Conservation (phyloP, 176 grass and related monocot species). For the Pharus latifolius region DNA sequence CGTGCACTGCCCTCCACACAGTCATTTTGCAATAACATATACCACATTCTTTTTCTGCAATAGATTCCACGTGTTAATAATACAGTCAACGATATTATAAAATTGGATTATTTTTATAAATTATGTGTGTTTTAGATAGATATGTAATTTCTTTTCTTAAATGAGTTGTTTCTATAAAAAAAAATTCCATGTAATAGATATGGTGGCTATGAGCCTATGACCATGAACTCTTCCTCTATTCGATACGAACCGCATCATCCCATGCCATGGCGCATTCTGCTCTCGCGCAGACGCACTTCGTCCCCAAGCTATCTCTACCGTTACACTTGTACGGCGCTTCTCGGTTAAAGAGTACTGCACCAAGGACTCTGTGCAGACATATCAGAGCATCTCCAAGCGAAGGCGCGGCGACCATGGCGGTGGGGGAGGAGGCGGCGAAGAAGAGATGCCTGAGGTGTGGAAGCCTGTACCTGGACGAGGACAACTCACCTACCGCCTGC, state of each 20-base stretch:
- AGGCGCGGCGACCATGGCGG: neutral
- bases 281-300: neutral
- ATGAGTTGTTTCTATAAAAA: too few species aligned
- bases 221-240: too few species aligned
- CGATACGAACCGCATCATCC: neutral
- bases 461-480: conserved; percentile 35
- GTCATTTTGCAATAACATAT: too few species aligned
- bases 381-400: neutral
- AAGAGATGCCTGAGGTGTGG: conserved; percentile 67
- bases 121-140: too few species aligned
- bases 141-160: too few species aligned
- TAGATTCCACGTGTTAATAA: too few species aligned
- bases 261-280: neutral
- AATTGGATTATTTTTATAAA: too few species aligned
- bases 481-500: conserved; percentile 50
- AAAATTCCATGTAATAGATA: too few species aligned
- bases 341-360: neutral
- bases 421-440: neutral
- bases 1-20: too few species aligned
- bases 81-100: too few species aligned
- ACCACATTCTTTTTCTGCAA: too few species aligned
- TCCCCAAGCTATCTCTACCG: neutral
- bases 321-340: neutral
- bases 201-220: neutral
- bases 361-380: neutral